Base-by-base conservation (phyloP, 306 rosid genomes). In the Prunus salicina region DNA sequence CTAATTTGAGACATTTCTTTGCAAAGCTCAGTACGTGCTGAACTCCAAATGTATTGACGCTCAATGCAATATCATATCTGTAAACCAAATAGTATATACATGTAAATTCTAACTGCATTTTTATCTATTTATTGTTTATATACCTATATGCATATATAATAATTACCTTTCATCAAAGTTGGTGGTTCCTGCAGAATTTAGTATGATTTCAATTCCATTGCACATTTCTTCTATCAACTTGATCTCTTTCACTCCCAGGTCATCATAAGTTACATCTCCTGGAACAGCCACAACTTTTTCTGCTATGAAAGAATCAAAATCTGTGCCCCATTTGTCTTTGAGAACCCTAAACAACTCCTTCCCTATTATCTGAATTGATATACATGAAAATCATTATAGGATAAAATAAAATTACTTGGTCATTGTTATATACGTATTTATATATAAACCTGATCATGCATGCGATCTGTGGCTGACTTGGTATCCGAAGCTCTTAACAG, bases 21-120 rank as follows among this genome's bases (percentile, higher is more conserved):
- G 87, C 81, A 2, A 80, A 81, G 65, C 32, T 60, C 30, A 70
- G 3, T 12, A 76, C 67, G 61, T 83, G 60, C 4, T 30, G 46
- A 41, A 70, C 79, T 20, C 86, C 86, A 67, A 69, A 66, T 14
- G 83, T 77, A 66, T 84, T 87, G 4, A 69, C 78, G 28, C 9
- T 71, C 73, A 84, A 71, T 19, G 82, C 64, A 52, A 73, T n/a
- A 53, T 85, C 89, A 3, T 69, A 87, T 71, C 91, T 87, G 51
- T 50, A 15, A 6, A 22, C 12, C 8, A 15, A 28, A 45, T 4
- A 68, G 3, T 12, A 19, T 10, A 25, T 24, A 27, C 19, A 61
- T 61, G 8, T 61, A 5, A 28, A 61, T 12, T 20, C 38, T 32
- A 32, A 5, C 38, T 1, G 6, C 7, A 32, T 32, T 32, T 32